Conservation (phyloP, 2,329 filamentous ascomycete genomes). For the Eutypella sp. region DNA sequence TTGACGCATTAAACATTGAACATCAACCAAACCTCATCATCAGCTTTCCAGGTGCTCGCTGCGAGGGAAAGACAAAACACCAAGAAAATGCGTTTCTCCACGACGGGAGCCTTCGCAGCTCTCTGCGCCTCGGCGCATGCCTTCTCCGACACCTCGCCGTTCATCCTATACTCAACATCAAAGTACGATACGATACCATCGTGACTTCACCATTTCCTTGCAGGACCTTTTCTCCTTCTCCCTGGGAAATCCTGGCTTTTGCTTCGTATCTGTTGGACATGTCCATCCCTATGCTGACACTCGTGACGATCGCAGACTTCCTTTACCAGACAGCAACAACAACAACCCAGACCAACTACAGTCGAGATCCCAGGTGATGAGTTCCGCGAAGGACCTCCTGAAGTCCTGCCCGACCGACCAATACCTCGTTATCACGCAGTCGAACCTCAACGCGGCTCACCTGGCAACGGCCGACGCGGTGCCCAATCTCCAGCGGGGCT, state of each 20-base stretch:
- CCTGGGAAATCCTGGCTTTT: too few species aligned
- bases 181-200: constrained; percentile 52
- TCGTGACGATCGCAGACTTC: constrained; percentile 9
- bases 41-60: background rate
- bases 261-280: background rate
- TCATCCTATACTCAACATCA: constrained; percentile 80
- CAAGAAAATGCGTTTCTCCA: constrained; percentile 48
- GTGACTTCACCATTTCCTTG: constrained; percentile 1
- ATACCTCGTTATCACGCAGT: constrained; percentile 76
- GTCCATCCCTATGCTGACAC: too few species aligned
- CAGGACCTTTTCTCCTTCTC: background rate
- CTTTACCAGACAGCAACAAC: constrained; percentile 29
- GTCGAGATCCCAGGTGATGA: constrained; percentile 39
- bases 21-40: background rate
- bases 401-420: constrained; percentile 64
- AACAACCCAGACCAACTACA: constrained; percentile 39
- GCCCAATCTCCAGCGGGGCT: constrained; percentile 45
- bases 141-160: constrained; percentile 83
- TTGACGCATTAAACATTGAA: too few species aligned
- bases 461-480: constrained; percentile 46
- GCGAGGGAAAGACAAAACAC: constrained; percentile 2
- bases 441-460: constrained; percentile 66
- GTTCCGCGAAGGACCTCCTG: constrained; percentile 47
- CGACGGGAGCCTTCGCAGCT: constrained; percentile 46
- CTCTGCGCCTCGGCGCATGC: constrained; percentile 59